These are phyloP conservation scores for Rhodotorula diobovata DNA, from an alignment of 768 basidiomycete species.

Conservation along the genomic window DNA sequence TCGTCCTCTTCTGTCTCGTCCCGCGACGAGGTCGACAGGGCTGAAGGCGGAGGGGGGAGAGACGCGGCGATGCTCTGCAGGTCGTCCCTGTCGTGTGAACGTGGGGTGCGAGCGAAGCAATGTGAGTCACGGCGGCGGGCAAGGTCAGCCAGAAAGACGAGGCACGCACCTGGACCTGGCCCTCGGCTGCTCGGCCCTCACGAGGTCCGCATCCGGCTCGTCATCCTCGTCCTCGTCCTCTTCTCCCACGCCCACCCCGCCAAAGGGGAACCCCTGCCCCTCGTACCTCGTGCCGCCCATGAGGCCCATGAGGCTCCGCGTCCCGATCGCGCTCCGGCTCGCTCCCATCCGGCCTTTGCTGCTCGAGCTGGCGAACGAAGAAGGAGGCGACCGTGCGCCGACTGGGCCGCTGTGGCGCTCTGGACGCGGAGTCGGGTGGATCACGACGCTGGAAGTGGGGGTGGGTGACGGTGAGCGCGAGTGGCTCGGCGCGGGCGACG, in stretches of 20 bases:
- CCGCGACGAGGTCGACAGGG: background rate
- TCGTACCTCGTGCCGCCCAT: slow-evolving; percentile 33
- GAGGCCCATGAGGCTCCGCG: slow-evolving; percentile 29
- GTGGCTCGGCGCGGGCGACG: background rate
- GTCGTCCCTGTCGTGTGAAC: background rate
- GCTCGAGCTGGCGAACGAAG: background rate
- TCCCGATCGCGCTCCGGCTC: slow-evolving; percentile 22
- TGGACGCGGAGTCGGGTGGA: no score
- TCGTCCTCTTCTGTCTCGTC: slow-evolving; percentile 9
- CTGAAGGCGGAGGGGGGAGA: slow-evolving; percentile 18
- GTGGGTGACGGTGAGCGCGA: background rate
- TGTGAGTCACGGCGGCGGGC: no score
- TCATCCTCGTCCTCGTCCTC: slow-evolving; percentile 9
- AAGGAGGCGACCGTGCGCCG: background rate
- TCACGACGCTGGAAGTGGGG: background rate
- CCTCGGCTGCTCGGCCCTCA: background rate
- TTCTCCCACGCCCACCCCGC: background rate
- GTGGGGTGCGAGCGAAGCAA: background rate
- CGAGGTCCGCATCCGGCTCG: background rate
- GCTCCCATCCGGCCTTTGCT: background rate
- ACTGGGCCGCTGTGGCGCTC: no score
- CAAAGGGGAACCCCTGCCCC: background rate
- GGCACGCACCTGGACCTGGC: background rate
- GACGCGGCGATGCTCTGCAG: slow-evolving; percentile 11
- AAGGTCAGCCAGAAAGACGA: background rate